Percentiles rank a stretch among this genome's conserved stretches.
Evolutionary conservation across 2,329 filamentous ascomycete genomes (phyloP).

Genomic region (Cordyceps militaris): DNA sequence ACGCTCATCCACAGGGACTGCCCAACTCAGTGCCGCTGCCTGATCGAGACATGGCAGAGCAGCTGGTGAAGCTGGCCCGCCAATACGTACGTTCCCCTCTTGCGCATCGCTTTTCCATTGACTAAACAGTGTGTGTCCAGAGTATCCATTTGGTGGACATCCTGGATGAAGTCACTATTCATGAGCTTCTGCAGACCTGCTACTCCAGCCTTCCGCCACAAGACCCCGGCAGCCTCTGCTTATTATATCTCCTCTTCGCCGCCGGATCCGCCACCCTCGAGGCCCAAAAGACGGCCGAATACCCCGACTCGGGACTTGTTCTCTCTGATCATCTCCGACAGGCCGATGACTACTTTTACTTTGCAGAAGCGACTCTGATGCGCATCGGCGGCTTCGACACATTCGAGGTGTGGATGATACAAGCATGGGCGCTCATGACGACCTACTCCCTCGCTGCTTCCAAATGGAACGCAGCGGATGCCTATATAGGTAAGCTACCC

Average conservation of each 20-base stretch:
- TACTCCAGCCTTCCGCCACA: constrained; percentile 47
- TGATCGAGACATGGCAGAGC: constrained; percentile 44
- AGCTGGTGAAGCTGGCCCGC: constrained; percentile 21
- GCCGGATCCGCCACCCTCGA: constrained; percentile 35
- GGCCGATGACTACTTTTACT: constrained; percentile 57
- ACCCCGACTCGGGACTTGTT: neutral
- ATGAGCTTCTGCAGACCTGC: constrained; percentile 42
- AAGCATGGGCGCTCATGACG: constrained; percentile 56
- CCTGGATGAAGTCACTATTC: constrained; percentile 46
- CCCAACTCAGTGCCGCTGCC: constrained; percentile 48
- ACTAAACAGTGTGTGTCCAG: constrained; percentile 26
- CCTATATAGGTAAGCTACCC: constrained; percentile 45
- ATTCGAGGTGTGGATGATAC: constrained; percentile 57
- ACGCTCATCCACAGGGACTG: constrained; percentile 34
- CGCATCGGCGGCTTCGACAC: constrained; percentile 48
- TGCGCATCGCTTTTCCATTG: neutral
- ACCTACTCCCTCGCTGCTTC: constrained; percentile 56
- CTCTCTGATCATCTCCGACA: constrained; percentile 36
- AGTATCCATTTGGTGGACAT: constrained; percentile 56
- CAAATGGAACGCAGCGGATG: constrained; percentile 56
- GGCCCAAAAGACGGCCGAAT: neutral
- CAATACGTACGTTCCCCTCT: neutral
- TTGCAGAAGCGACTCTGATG: constrained; percentile 46
- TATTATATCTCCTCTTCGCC: constrained; percentile 55
- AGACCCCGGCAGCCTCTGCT: constrained; percentile 46